Evolutionary conservation across 2,329 filamentous ascomycete species (phyloP).

Genomic region (Arthroderma sp.): DNA sequence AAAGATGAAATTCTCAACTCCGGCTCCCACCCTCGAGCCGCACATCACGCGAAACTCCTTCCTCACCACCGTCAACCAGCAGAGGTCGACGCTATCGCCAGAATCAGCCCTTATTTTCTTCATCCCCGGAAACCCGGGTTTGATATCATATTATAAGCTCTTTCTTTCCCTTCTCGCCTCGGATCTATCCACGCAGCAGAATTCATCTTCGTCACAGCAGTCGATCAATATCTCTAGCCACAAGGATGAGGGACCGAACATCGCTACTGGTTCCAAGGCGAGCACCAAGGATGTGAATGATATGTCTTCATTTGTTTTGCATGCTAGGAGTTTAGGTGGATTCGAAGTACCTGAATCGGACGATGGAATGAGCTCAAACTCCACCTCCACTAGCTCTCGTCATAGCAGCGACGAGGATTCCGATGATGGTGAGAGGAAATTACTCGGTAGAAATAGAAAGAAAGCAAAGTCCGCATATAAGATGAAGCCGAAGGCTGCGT

Average conservation of each 20-base stretch:
- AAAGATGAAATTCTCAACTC: no score
- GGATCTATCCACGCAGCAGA: slow-evolving; percentile 9
- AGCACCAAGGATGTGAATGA: background rate
- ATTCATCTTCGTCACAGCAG: background rate
- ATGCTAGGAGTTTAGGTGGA: slow-evolving; percentile 23
- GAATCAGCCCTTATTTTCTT: slow-evolving; percentile 30
- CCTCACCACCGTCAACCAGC: slow-evolving; percentile 10
- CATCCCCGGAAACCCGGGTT: slow-evolving; percentile 38
- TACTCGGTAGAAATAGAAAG: background rate
- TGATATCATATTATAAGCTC: slow-evolving; percentile 36
- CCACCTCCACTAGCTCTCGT: background rate
- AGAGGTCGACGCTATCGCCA: slow-evolving; percentile 5
- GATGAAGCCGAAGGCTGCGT: background rate
- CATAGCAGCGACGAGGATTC: background rate
- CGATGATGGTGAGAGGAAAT: background rate
- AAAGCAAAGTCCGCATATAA: background rate
- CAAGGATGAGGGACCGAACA: background rate
- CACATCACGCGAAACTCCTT: slow-evolving; percentile 21
- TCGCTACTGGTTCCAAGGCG: background rate
- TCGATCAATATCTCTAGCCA: background rate
- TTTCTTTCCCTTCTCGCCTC: slow-evolving; percentile 28
- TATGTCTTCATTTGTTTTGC: slow-evolving; percentile 15
- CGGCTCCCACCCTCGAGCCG: background rate
- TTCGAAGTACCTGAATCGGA: slow-evolving; percentile 16
- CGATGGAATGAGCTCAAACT: background rate